Conservation (phyloP, 2,329 filamentous ascomycete species). For the Colletotrichum higginsianum region DNA sequence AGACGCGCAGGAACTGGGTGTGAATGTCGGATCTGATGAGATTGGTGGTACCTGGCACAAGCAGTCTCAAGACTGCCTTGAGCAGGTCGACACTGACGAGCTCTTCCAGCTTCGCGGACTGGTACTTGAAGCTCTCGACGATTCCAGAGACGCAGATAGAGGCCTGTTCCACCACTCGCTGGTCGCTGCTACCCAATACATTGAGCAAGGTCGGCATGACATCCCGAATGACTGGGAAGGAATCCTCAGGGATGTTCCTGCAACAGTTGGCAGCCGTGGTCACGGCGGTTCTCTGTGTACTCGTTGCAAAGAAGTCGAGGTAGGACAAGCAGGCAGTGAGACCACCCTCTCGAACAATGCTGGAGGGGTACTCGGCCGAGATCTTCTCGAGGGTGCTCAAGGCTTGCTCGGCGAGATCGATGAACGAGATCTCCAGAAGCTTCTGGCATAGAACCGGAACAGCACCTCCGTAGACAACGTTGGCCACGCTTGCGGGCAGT, state of each 20-base stretch:
- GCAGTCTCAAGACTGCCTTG: constrained; percentile 85
- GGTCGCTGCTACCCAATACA: constrained; percentile 92
- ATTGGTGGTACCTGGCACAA: constrained; percentile 95
- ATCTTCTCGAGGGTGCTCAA: constrained; percentile 98
- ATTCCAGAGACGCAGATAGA: constrained; percentile 96
- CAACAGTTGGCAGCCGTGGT: constrained; percentile 99
- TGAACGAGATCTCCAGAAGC: constrained; percentile 94
- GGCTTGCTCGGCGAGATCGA: constrained; percentile 96
- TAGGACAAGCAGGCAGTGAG: constrained; percentile 96
- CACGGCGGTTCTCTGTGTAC: constrained; percentile 95
- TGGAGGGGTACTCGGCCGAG: constrained; percentile 93
- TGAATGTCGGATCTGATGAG: constrained; percentile 95
- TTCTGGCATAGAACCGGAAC: constrained; percentile 96
- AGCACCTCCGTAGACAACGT: constrained; percentile 97
- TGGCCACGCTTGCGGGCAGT: constrained; percentile 90
- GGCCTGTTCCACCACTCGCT: constrained; percentile 96
- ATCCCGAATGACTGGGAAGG: constrained; percentile 90
- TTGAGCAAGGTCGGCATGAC: constrained; percentile 97
- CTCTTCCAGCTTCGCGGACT: constrained; percentile 90
- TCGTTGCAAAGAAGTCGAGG: constrained; percentile 97
- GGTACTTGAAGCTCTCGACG: constrained; percentile 95
- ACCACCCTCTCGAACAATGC: constrained; percentile 95
- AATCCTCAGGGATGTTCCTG: constrained; percentile 94
- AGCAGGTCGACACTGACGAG: constrained; percentile 91
- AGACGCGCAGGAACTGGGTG: constrained; percentile 93